These are phyloP conservation scores for Plantago elongata DNA, from an alignment of 257 asterid species.

Conservation along the genomic window DNA sequence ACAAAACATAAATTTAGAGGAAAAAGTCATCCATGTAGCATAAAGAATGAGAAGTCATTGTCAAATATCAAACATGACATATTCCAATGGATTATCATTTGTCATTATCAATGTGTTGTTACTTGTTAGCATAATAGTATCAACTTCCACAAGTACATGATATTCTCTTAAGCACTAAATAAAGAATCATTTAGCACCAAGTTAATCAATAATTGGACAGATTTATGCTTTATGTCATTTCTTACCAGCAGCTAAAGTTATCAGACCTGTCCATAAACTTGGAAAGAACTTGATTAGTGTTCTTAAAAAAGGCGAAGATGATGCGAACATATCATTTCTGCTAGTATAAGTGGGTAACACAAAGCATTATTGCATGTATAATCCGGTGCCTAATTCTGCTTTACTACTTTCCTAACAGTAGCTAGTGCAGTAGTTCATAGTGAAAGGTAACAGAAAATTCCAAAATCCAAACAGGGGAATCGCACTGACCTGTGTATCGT, in stretches of 20 bases:
- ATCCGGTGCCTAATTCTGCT: too few species aligned
- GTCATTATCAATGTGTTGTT: too few species aligned
- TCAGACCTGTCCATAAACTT: background rate
- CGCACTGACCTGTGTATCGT: slow-evolving; percentile 32
- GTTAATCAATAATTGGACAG: slow-evolving; percentile 1
- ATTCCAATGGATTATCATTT: too few species aligned
- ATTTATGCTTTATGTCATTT: slow-evolving; percentile 12
- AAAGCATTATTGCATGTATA: background rate
- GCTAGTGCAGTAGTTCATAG: too few species aligned
- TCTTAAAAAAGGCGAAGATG: background rate
- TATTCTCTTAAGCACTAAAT: slow-evolving; percentile 1
- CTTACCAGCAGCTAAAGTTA: slow-evolving; percentile 5
- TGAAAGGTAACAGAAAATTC: too few species aligned
- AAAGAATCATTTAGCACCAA: slow-evolving; percentile 4
- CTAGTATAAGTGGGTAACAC: background rate
- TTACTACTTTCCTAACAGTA: too few species aligned
- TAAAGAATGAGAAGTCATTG: too few species aligned
- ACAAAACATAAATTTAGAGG: too few species aligned
- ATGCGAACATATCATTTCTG: background rate
- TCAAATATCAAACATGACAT: too few species aligned
- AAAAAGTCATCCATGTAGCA: too few species aligned
- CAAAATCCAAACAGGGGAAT: background rate
- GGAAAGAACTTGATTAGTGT: background rate
- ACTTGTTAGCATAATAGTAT: background rate
- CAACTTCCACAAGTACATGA: background rate